Conservation (phyloP, 2,329 filamentous ascomycete species). For the Dissoconium aciculare region DNA sequence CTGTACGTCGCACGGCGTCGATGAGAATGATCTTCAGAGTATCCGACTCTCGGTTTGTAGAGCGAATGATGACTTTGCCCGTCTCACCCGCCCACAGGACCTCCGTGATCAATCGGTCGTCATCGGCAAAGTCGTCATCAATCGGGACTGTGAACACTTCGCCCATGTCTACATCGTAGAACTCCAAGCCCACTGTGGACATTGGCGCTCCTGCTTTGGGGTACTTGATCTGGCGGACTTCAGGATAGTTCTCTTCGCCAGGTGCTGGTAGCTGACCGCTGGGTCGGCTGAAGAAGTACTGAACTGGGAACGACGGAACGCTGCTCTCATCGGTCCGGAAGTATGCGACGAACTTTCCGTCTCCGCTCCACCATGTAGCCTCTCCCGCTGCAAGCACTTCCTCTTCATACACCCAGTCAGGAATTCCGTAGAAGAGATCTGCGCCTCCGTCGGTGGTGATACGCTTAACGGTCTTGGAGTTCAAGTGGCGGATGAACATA, state of each 20-base stretch:
- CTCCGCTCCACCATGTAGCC: conserved; percentile 89
- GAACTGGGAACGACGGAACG: conserved; percentile 81
- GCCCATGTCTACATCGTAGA: conserved; percentile 67
- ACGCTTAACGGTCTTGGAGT: conserved; percentile 45
- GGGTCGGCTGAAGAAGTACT: conserved; percentile 82
- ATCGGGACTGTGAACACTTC: conserved; percentile 71
- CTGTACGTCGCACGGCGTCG: conserved; percentile 57
- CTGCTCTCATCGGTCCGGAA: conserved; percentile 83
- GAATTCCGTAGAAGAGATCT: conserved; percentile 86
- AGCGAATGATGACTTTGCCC: conserved; percentile 67
- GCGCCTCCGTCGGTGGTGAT: conserved; percentile 78
- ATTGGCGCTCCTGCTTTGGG: conserved; percentile 92
- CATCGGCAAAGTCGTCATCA: conserved; percentile 59
- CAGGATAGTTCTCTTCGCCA: conserved; percentile 78
- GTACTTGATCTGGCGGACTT: conserved; percentile 86
- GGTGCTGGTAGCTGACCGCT: conserved; percentile 53
- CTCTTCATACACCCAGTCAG: conserved; percentile 92
- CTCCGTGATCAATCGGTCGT: conserved; percentile 81
- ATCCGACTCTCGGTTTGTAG: conserved; percentile 90
- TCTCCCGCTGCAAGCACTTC: conserved; percentile 68
- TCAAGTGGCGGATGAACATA: conserved; percentile 59
- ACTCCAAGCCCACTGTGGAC: conserved; percentile 71
- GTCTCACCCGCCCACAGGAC: conserved; percentile 70
- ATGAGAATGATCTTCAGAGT: conserved; percentile 76
- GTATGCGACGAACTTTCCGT: conserved; percentile 81